Conservation (phyloP, 345 rosid species). For the Geranium brycei region DNA sequence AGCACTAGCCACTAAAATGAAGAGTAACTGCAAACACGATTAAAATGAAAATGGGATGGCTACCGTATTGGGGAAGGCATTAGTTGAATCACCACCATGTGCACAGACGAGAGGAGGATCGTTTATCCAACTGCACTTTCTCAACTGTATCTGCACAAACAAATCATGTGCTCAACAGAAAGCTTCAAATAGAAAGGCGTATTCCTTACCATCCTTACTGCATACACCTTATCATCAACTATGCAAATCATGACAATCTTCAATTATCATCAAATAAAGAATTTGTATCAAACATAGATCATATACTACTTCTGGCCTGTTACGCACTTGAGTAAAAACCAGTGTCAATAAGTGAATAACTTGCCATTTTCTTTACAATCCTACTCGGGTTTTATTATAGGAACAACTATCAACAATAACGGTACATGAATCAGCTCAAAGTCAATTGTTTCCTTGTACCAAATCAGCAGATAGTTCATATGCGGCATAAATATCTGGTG, state of each 20-base stretch:
- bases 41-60: slow-evolving; percentile 7
- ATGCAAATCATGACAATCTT: too few species aligned
- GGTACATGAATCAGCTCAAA: too few species aligned
- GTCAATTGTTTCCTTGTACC: too few species aligned
- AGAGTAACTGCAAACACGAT: background rate
- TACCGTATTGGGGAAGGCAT: slow-evolving; percentile 81
- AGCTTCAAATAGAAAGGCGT: background rate
- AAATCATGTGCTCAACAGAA: background rate
- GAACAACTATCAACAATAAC: too few species aligned
- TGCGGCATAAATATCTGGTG: too few species aligned
- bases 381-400: too few species aligned
- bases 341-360: too few species aligned
- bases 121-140: slow-evolving; percentile 64
- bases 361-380: too few species aligned
- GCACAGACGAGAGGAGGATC: slow-evolving; percentile 93
- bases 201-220: background rate
- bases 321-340: background rate
- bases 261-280: background rate
- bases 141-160: slow-evolving; percentile 30
- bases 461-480: too few species aligned
- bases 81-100: slow-evolving; percentile 86
- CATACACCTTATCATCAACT: background rate
- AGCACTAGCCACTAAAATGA: background rate
- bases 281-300: too few species aligned
- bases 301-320: background rate